Percentiles rank a stretch among this genome's conserved stretches.
Evolutionary conservation across 345 rosid genomes (phyloP).

Genomic region (Aethionema arabicum): DNA sequence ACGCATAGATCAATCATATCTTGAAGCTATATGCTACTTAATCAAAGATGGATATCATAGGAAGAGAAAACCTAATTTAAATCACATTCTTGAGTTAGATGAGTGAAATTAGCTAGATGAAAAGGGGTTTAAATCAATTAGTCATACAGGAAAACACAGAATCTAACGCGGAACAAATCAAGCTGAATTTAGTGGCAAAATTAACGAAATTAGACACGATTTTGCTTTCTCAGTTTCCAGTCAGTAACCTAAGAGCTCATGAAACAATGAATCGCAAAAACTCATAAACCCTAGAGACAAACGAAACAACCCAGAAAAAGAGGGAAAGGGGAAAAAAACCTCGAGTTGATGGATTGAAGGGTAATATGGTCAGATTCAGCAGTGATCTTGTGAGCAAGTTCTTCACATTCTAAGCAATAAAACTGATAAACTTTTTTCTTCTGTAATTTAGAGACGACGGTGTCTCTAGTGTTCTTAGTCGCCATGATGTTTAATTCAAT

Average conservation of each 20-base stretch:
- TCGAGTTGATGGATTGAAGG: slow-evolving; percentile 95
- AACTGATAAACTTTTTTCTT: slow-evolving; percentile 85
- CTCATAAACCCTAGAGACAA: neutral
- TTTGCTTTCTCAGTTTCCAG: no score
- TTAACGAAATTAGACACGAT: neutral
- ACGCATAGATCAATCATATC: no score
- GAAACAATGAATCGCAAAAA: neutral
- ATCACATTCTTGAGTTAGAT: neutral
- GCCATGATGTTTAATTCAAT: slow-evolving; percentile 37
- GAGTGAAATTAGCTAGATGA: neutral
- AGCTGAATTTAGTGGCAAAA: neutral
- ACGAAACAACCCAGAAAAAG: neutral
- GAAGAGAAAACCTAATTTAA: neutral
- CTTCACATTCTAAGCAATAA: slow-evolving; percentile 83
- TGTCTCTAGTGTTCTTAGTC: slow-evolving; percentile 35
- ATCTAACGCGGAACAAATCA: slow-evolving; percentile 7
- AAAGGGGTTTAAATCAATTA: neutral
- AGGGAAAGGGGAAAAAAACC: slow-evolving; percentile 40
- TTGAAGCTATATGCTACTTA: neutral
- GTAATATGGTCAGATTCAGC: slow-evolving; percentile 67
- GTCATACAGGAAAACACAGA: slow-evolving; percentile 3
- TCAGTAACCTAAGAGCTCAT: neutral
- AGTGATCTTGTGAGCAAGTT: slow-evolving; percentile 81
- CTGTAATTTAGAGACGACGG: slow-evolving; percentile 33
- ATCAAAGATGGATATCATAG: neutral